Base-by-base conservation (phyloP, 257 asterid genomes). In the Haberlea rhodopensis region DNA sequence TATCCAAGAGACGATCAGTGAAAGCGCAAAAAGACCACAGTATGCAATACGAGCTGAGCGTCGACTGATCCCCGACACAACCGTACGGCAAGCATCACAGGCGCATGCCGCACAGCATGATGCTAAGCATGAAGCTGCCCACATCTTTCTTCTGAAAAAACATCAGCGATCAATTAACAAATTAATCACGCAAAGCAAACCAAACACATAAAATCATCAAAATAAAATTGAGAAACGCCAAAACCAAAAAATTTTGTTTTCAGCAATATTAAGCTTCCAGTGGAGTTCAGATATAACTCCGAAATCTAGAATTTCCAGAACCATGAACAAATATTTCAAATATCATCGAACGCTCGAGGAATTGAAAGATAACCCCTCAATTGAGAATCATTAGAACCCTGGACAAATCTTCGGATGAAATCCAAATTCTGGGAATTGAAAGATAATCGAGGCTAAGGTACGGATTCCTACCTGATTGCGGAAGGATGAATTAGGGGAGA, bases 51-150 rank as follows among this genome's bases (percentile, higher is more conserved):
- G 91, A 37, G 96, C 96, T 19, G 96, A 89, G 34, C 89, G 84
- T 59, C 96, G 75, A 71, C 95, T 83, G 71, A 89, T 86, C 59
- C 92, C 92, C 6, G 96, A 89, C 76, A 84, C 95, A 16, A 82
- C 92, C 56, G 90, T 62, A 55, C 81, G 84, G 80, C 95, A 89
- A 25, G 92, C 95, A 19, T 80, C 81, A 76, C 96, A 89, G 26
- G 95, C 95, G 66, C 95, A 89, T 25, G 85, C 83, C 61, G 92
- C 95, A 63, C 95, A 86, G 77, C 96, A 86, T 34, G 95, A 86
- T 26, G 96, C 95, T 18, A 89, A 85, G 76, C 96, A 89, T 11
- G 96, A 74, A 53, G 96, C 96, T 29, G 96, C 96, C 95, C 95
- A 89, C 96, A 89, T 89, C 70, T 71, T 80, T 82, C 74, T 66